These are phyloP conservation scores for Coemansia sp. DNA, from an alignment of 192 early-diverging fungal genomes.

Conservation along the genomic window DNA sequence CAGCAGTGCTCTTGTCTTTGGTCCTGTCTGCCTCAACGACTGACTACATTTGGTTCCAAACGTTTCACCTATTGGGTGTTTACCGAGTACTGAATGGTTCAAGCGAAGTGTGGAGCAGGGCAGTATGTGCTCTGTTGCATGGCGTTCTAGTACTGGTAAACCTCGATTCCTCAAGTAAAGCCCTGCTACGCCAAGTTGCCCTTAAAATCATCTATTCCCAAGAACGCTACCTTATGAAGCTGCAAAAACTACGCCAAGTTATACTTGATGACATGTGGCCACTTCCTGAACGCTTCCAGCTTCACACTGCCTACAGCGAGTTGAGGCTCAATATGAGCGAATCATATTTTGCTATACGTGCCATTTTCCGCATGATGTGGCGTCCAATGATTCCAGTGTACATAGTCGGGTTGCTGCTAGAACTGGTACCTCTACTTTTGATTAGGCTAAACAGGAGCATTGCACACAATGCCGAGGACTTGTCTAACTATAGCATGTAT, in stretches of 20 bases:
- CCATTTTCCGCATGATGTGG: constrained; percentile 37
- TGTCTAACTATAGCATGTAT: constrained; percentile 20
- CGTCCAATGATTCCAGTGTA: constrained; percentile 31
- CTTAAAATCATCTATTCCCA: too few relatives aligned
- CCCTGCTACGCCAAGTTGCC: neutral
- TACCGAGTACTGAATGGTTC: neutral
- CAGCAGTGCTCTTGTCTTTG: neutral
- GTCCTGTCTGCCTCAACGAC: neutral
- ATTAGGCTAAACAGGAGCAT: constrained; percentile 11
- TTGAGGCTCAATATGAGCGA: constrained; percentile 34
- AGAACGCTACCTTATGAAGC: neutral
- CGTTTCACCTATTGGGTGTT: neutral
- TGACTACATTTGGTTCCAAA: neutral
- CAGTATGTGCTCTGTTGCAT: neutral
- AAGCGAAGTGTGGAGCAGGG: neutral
- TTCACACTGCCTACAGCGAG: constrained; percentile 4
- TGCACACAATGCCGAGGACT: constrained; percentile 24
- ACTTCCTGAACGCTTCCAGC: neutral
- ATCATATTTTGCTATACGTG: constrained; percentile 32
- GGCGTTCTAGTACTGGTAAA: neutral
- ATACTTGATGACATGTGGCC: neutral
- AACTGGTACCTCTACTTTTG: neutral
- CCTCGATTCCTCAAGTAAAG: neutral
- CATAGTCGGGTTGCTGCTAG: constrained; percentile 13
- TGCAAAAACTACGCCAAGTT: neutral